phyloP scores from a whole-genome alignment of 2,329 filamentous ascomycete species.

The Plenodomus lindquistii region DNA sequence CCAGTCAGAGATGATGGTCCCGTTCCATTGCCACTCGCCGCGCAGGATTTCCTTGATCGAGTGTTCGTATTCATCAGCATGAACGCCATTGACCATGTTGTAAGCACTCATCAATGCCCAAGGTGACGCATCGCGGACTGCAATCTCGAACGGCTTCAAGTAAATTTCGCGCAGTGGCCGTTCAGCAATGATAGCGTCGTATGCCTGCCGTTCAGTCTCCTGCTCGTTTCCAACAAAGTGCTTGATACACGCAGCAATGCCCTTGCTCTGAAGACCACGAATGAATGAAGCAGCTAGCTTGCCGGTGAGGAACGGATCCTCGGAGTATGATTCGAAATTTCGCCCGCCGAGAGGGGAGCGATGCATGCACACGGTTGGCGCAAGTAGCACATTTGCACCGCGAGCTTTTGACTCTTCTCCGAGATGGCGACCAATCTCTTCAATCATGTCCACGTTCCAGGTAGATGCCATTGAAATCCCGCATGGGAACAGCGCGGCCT shows the following conservation, averaged over 20 bases:
- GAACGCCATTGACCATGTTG: slow-evolving; percentile 66
- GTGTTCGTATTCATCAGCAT: slow-evolving; percentile 45
- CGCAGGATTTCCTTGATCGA: slow-evolving; percentile 49
- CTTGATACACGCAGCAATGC: slow-evolving; percentile 78
- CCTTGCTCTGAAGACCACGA: slow-evolving; percentile 72
- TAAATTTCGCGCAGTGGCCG: slow-evolving; percentile 71
- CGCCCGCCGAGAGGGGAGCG: slow-evolving; percentile 80
- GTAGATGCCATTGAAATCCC: slow-evolving; percentile 78
- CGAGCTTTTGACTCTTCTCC: slow-evolving; percentile 73
- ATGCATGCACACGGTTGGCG: slow-evolving; percentile 80
- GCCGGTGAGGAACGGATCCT: slow-evolving; percentile 78
- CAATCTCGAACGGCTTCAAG: slow-evolving; percentile 75
- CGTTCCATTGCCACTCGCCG: slow-evolving; percentile 48
- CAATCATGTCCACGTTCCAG: slow-evolving; percentile 73
- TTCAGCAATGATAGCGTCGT: slow-evolving; percentile 67
- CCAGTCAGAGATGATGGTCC: slow-evolving; percentile 50
- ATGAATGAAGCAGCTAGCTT: slow-evolving; percentile 74
- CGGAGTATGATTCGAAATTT: slow-evolving; percentile 85
- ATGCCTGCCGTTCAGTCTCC: slow-evolving; percentile 68
- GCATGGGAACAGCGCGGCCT: slow-evolving; percentile 79
- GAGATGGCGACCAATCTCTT: slow-evolving; percentile 70
- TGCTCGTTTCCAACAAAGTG: slow-evolving; percentile 77
- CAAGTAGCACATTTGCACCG: slow-evolving; percentile 73
- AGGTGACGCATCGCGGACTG: slow-evolving; percentile 66
- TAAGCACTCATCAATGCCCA: slow-evolving; percentile 73